phyloP scores from a whole-genome alignment of 129 eudicot species.

The Erigeron canadensis region DNA sequence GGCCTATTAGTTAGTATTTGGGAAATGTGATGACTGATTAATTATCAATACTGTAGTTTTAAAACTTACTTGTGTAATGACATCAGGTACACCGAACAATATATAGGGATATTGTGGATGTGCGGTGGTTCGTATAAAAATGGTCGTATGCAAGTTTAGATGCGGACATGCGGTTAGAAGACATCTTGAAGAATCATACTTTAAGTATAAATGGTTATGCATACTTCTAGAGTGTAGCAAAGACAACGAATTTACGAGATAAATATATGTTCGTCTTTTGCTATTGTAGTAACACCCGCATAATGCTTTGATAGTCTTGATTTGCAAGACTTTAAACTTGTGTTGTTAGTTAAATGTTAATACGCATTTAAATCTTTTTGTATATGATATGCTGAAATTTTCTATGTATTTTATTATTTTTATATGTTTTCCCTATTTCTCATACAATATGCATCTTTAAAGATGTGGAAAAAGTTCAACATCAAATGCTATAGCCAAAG shows the following conservation, averaged over 20 bases:
- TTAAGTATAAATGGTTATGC: background rate
- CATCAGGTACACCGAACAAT: too few species aligned
- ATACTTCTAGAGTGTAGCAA: background rate
- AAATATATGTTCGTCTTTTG: background rate
- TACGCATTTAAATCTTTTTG: too few species aligned
- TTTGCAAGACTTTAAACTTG: background rate
- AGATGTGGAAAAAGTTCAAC: too few species aligned
- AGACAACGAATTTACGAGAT: background rate
- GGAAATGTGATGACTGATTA: too few species aligned
- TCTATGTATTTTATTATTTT: too few species aligned
- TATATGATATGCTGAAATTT: too few species aligned
- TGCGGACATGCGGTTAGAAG: background rate
- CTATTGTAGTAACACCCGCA: background rate
- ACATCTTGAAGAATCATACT: background rate
- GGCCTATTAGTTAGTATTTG: too few species aligned
- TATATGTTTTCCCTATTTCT: too few species aligned
- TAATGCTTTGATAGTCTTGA: background rate
- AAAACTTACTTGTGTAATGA: background rate
- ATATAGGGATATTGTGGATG: background rate
- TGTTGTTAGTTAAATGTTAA: background rate
- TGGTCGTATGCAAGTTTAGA: background rate
- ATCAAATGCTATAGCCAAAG: too few species aligned
- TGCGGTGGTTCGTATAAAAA: background rate
- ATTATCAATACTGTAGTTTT: too few species aligned
- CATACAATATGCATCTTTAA: too few species aligned